Conservation (phyloP, 805 yeast species). For the Tetrapisispora pingtungensis region DNA sequence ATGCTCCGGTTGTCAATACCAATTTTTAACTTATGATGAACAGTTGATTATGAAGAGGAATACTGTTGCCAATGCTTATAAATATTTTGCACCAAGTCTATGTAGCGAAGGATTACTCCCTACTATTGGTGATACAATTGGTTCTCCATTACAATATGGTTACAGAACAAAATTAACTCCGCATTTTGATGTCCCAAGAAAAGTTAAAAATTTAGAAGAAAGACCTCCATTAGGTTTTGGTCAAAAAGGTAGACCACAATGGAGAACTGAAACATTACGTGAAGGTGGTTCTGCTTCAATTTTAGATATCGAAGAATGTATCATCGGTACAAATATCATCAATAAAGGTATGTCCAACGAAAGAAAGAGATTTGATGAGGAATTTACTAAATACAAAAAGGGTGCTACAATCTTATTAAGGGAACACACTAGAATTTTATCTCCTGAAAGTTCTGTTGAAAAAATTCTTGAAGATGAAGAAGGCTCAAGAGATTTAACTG, state of each 20-base stretch:
- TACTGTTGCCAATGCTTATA: conserved; percentile 75
- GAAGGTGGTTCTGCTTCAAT: conserved; percentile 54
- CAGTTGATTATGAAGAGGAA: conserved; percentile 65
- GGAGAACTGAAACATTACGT: conserved; percentile 40
- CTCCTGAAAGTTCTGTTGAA: conserved; percentile 17
- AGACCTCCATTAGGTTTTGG: conserved; percentile 85
- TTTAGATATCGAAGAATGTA: conserved; percentile 88
- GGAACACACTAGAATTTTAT: conserved; percentile 50
- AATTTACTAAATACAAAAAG: conserved; percentile 42
- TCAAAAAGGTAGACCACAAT: conserved; percentile 64
- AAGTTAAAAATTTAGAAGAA: conserved; percentile 31
- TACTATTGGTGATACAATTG: conserved; percentile 48
- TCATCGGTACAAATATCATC: conserved; percentile 74
- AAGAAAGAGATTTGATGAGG: conserved; percentile 43
- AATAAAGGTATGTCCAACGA: conserved; percentile 67
- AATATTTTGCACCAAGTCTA: conserved; percentile 58
- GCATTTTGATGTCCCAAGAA: conserved; percentile 76
- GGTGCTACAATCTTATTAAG: conserved; percentile 84
- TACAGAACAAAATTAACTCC: conserved; percentile 95
- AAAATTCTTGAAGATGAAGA: conserved; percentile 30
- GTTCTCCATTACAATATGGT: conserved; percentile 64
- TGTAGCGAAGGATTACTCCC: conserved; percentile 42
- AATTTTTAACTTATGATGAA: conserved; percentile 58
- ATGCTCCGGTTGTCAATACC: conserved; percentile 94
- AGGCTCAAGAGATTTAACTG: conserved; percentile 37